Percentiles rank a stretch among this genome's conserved stretches.
Conservation (phyloP, 1,284 basidiomycete species). For the Puccinia novopanici region DNA sequence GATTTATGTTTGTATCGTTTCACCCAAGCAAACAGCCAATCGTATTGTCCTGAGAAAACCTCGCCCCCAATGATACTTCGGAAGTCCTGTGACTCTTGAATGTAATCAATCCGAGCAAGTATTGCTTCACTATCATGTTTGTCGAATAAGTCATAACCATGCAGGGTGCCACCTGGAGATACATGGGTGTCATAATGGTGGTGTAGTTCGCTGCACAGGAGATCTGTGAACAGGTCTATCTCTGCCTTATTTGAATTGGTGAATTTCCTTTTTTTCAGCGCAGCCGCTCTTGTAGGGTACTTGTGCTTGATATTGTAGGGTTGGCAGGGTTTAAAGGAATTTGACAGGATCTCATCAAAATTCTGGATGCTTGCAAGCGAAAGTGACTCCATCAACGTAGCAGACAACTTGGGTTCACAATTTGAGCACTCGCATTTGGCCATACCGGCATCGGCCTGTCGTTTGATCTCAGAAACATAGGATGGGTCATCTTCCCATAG, state of each 20-base stretch:
- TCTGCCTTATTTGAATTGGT: neutral
- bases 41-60: neutral
- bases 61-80: too few species aligned
- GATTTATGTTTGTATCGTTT: neutral
- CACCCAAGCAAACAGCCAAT: neutral
- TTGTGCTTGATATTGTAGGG: neutral
- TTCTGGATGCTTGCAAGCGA: neutral
- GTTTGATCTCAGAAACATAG: neutral
- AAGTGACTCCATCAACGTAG: neutral
- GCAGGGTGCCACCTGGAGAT: neutral
- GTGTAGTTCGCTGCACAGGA: neutral
- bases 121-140: neutral
- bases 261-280: neutral
- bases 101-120: neutral
- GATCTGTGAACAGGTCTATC: neutral
- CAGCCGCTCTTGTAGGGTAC: neutral
- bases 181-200: neutral
- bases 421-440: neutral
- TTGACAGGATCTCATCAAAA: neutral
- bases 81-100: neutral
- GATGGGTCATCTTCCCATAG: neutral
- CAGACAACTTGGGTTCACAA: neutral
- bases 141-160: neutral
- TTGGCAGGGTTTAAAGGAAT: neutral
- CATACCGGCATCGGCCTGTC: neutral